Conservation (phyloP, 352 stramenopile genomes). For the Globisporangium sylvaticum region DNA sequence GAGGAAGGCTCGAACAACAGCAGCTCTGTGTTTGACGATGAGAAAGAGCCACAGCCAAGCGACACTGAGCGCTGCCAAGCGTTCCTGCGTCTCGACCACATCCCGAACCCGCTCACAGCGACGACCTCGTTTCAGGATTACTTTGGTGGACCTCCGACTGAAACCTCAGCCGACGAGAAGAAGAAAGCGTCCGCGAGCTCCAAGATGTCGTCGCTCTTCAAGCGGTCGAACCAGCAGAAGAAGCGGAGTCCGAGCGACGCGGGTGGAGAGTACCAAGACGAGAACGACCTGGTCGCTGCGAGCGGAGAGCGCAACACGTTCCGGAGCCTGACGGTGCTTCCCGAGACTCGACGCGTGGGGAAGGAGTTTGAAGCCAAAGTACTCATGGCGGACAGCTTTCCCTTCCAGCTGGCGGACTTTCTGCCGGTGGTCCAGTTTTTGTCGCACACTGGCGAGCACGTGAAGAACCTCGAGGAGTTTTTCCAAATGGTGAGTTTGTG, state of each 20-base stretch:
- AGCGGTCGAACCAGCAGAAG: constrained; percentile 34
- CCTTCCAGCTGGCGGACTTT: constrained; percentile 69
- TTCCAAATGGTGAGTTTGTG: constrained; percentile 73
- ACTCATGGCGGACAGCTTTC: constrained; percentile 72
- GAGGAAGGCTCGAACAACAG: background rate
- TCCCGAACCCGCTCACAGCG: constrained; percentile 65
- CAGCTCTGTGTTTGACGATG: background rate
- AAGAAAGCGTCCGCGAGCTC: constrained; percentile 24
- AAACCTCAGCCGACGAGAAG: background rate
- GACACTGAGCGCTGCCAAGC: constrained; percentile 50
- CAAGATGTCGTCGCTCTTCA: constrained; percentile 48
- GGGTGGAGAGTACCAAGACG: background rate
- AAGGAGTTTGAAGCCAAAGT: constrained; percentile 82
- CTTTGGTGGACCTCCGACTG: constrained; percentile 23
- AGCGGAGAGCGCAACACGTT: constrained; percentile 44
- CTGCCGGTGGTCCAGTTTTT: constrained; percentile 76
- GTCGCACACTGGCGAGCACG: constrained; percentile 66
- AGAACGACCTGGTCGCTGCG: constrained; percentile 9
- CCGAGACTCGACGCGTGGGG: constrained; percentile 28
- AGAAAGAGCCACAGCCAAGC: constrained; percentile 16
- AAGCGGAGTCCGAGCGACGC: constrained; percentile 13
- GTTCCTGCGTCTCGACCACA: constrained; percentile 50
- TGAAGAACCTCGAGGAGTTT: constrained; percentile 81
- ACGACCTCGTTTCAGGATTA: constrained; percentile 72
- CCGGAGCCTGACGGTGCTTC: constrained; percentile 61